Base-by-base conservation (phyloP, 75 land plant species). In the Sequoia sempervirens region DNA sequence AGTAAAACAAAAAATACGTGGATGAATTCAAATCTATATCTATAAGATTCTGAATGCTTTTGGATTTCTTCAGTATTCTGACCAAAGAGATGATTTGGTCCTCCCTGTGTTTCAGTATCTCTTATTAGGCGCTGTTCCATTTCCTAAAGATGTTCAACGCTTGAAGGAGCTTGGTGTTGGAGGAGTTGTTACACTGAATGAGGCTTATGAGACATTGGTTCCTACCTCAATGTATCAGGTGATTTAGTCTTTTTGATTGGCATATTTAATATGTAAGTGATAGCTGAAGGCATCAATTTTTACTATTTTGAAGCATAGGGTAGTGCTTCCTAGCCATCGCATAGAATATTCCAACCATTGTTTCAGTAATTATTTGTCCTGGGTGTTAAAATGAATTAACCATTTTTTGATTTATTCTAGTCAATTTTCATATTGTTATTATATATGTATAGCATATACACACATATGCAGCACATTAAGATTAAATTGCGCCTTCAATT, bases 61-160 rank as follows among this genome's bases (percentile, higher is more conserved):
- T 70, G 73, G 12, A 32, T 70, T 32, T 70, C 73, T 32, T 30
- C 66, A 70, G 36, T 30, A 32, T 70, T 12, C 36, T 70, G 73
- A 12, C 4, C 15, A 30, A 28, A 30, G 3, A 3, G 37, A 28
- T 70, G 37, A 30, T 70, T 70, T 70, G 12, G 40, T n/a, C 28
- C n/a, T 37, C 82, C 20, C 32, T 73, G 40, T 82, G n/a, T 81
- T 89, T 72, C 93, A 97, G 97, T 93, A 92, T 90, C 61, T 97
- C 50, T 79, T 97, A 83, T 82, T 97, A 83, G 99, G 99, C 82
- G 99, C 97, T 80, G 99, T 97, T 80, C 99, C 98, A 32, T 97
- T 97, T 85, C 97, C 98, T 50, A 84, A 85, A 73, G 93, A 97
- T 86, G 97, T 97, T 75, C 90, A 87, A 32, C 90, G 91, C 75